A percentile compares a stretch with the other conserved stretches of the same genome.
Conservation (phyloP, 2,329 filamentous ascomycete genomes). For the Trichophyton simii region DNA sequence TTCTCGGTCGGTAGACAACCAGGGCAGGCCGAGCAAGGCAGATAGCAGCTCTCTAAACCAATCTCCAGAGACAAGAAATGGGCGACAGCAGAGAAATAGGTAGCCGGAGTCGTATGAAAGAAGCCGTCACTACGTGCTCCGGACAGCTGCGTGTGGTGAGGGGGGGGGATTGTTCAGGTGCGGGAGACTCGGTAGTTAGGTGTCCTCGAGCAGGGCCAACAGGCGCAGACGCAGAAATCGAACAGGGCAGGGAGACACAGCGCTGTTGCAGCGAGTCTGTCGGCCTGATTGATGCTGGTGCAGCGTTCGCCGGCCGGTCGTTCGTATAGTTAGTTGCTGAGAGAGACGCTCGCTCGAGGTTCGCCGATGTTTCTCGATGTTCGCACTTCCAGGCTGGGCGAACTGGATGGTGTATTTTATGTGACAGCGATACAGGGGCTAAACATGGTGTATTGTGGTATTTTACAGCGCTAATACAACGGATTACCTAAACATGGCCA, state of each 20-base stretch:
- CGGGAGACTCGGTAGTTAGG: not conserved
- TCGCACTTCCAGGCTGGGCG: not conserved
- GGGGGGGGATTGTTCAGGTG: not conserved
- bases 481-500: not conserved
- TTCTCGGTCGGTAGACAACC: not conserved
- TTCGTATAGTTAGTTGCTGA: not conserved
- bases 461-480: not conserved
- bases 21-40: not conserved
- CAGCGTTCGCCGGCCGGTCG: not conserved
- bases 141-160: not conserved
- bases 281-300: not conserved
- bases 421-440: not conserved
- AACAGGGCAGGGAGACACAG: not conserved
- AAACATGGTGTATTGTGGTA: not conserved
- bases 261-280: not conserved
- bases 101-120: not conserved
- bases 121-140: not conserved
- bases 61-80: not conserved
- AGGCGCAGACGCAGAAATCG: not conserved
- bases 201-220: not conserved
- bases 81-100: not conserved
- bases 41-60: not conserved
- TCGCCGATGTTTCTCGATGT: not conserved
- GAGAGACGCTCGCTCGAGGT: not conserved
- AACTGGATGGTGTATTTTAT: not conserved